A percentile compares a stretch with the other conserved stretches of the same genome.
Evolutionary conservation across 1,139 yeast genomes (phyloP).

Genomic region (Pichia kudriavzevii): DNA sequence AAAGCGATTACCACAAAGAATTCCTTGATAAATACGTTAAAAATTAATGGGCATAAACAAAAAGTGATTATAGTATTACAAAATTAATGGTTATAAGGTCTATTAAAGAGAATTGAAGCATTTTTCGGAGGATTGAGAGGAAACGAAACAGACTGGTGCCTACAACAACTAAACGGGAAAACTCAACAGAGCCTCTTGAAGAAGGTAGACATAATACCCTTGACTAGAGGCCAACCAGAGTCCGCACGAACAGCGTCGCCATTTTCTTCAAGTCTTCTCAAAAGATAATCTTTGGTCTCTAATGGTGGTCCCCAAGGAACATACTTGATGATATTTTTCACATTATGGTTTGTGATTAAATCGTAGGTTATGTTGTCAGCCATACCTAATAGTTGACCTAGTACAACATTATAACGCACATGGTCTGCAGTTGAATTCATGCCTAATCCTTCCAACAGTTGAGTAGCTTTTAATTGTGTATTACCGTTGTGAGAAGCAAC

Average conservation of each 20-base stretch:
- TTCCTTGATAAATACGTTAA: constrained; percentile 62
- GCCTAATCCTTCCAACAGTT: constrained; percentile 32
- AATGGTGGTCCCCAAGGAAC: constrained; percentile 98
- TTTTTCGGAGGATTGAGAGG: not conserved
- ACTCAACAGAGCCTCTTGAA: constrained; percentile 32
- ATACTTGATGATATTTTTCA: constrained; percentile 77
- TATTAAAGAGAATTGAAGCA: no score
- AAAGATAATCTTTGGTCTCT: constrained; percentile 85
- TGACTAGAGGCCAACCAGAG: constrained; percentile 73
- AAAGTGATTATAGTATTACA: no score
- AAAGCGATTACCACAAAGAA: constrained; percentile 63
- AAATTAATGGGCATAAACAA: constrained; percentile 2
- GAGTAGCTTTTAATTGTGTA: constrained; percentile 69
- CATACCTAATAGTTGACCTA: constrained; percentile 94
- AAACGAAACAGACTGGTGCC: not conserved
- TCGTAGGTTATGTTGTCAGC: constrained; percentile 83
- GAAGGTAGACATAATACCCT: constrained; percentile 44
- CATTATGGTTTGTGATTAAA: constrained; percentile 55
- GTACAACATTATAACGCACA: constrained; percentile 57
- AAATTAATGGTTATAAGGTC: no score
- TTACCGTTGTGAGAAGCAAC: constrained; percentile 87
- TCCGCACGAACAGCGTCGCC: constrained; percentile 91
- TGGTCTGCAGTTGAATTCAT: constrained; percentile 12
- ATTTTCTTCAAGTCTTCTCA: constrained; percentile 90
- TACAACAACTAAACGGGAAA: no score